A percentile compares a stretch with the other conserved stretches of the same genome.
Evolutionary conservation across 768 basidiomycete genomes (phyloP).

Genomic region (Termitomyces sp.): DNA sequence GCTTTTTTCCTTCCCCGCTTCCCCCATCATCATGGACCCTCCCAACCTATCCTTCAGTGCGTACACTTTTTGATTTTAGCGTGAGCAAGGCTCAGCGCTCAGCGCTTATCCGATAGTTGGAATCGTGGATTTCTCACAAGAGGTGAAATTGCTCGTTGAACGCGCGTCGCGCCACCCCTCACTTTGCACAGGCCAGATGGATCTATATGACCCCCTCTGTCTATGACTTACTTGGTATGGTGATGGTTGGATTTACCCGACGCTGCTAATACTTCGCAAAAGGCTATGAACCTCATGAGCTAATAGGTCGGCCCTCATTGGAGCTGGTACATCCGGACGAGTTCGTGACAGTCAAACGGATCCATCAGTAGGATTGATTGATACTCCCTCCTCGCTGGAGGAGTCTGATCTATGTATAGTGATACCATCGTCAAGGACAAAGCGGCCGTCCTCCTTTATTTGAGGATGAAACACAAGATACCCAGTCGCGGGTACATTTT

Average conservation of each 20-base stretch:
- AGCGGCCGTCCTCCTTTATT: slow-evolving; percentile 73
- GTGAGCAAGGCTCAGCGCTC: slow-evolving; percentile 3
- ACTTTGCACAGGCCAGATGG: slow-evolving; percentile 54
- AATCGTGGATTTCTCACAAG: slow-evolving; percentile 77
- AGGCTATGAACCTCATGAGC: slow-evolving; percentile 75
- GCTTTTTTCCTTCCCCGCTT: slow-evolving; percentile 11
- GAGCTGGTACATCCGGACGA: slow-evolving; percentile 84
- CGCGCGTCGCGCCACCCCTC: slow-evolving; percentile 10
- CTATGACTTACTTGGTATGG: slow-evolving; percentile 57
- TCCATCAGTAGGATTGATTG: slow-evolving; percentile 58
- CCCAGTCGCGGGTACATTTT: slow-evolving; percentile 73
- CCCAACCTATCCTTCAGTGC: slow-evolving; percentile 77
- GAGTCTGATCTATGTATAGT: slow-evolving; percentile 29
- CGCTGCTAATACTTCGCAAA: neutral
- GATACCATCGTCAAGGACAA: slow-evolving; percentile 78
- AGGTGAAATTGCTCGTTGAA: slow-evolving; percentile 36
- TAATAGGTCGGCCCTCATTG: slow-evolving; percentile 64
- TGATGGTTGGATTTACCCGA: neutral
- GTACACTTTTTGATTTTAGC: slow-evolving; percentile 24
- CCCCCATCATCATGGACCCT: slow-evolving; percentile 39
- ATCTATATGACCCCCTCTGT: slow-evolving; percentile 66
- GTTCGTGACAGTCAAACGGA: slow-evolving; percentile 55
- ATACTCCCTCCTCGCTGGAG: neutral
- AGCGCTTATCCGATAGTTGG: slow-evolving; percentile 50
- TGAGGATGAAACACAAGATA: slow-evolving; percentile 78